Evolutionary conservation across 805 yeast genomes (phyloP).

Genomic region (Nakazawaea ernobii): DNA sequence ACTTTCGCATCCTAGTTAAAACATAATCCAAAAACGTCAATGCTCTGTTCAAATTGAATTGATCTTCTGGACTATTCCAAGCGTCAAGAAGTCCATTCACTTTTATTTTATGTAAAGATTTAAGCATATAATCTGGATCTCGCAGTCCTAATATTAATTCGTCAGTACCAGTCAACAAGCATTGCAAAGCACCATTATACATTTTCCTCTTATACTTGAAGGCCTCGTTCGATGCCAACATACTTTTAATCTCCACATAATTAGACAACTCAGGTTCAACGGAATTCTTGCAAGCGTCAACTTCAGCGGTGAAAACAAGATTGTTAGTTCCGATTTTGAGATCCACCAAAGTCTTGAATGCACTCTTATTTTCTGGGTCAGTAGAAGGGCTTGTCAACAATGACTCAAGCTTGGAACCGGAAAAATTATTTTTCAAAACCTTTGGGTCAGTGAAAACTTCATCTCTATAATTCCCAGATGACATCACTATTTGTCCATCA

Average conservation of each 20-base stretch:
- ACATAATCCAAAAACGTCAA: background rate
- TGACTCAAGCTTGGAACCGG: conserved; percentile 5
- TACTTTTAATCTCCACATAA: conserved; percentile 4
- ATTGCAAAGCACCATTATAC: background rate
- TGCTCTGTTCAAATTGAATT: background rate
- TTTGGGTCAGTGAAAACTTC: background rate
- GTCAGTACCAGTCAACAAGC: background rate
- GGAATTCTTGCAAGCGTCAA: conserved; percentile 2
- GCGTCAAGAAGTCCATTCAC: background rate
- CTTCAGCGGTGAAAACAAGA: conserved; percentile 3
- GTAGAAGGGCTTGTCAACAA: background rate
- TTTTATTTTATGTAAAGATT: background rate
- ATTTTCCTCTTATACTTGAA: background rate
- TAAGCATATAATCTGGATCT: background rate
- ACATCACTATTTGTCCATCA: conserved; percentile 3
- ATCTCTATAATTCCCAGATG: conserved; percentile 2
- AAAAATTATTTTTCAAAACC: background rate
- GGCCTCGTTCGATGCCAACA: background rate
- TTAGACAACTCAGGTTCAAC: background rate
- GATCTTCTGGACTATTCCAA: background rate
- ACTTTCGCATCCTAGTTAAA: background rate
- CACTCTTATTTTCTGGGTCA: background rate
- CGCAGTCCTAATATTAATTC: background rate
- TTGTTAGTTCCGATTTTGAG: background rate
- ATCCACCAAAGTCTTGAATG: background rate